Evolutionary conservation across 1,284 basidiomycete species (phyloP).

Genomic region (Austroboletus novae-zelandiae): DNA sequence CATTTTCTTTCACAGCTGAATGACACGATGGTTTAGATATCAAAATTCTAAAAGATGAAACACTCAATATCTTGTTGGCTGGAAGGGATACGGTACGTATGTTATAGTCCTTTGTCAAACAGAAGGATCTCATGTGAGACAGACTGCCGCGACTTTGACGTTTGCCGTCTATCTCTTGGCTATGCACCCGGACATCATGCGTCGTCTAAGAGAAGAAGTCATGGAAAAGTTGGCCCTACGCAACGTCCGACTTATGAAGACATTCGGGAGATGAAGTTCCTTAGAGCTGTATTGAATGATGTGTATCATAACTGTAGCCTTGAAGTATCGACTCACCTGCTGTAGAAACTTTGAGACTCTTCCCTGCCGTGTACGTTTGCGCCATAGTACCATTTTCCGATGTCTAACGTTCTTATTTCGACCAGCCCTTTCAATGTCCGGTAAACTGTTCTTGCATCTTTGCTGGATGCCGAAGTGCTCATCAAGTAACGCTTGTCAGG

Average conservation of each 20-base stretch:
- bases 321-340: not conserved
- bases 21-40: conserved; percentile 32
- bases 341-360: conserved; percentile 56
- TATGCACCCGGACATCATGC: conserved; percentile 44
- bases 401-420: not conserved
- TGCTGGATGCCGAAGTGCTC: not conserved
- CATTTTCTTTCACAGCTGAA: conserved; percentile 31
- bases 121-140: conserved; percentile 12
- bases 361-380: conserved; percentile 52
- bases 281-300: conserved; percentile 62
- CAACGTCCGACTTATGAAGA: conserved; percentile 51
- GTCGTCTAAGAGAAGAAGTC: conserved; percentile 54
- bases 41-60: conserved; percentile 38
- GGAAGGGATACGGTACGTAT: conserved; percentile 41
- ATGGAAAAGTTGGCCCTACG: conserved; percentile 43
- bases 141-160: conserved; percentile 54
- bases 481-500: conserved; percentile 16
- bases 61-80: conserved; percentile 42
- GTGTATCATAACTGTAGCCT: conserved; percentile 6
- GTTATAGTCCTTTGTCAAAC: conserved; percentile 1
- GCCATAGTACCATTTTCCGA: not conserved
- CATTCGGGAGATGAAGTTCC: conserved; percentile 54
- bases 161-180: conserved; percentile 55
- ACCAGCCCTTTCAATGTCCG: conserved; percentile 49
- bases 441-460: conserved; percentile 20